Evolutionary conservation across 1,284 basidiomycete genomes (phyloP), one percentile per base, ranked within the genome.

Genomic region (Spongiforma sp.): DNA sequence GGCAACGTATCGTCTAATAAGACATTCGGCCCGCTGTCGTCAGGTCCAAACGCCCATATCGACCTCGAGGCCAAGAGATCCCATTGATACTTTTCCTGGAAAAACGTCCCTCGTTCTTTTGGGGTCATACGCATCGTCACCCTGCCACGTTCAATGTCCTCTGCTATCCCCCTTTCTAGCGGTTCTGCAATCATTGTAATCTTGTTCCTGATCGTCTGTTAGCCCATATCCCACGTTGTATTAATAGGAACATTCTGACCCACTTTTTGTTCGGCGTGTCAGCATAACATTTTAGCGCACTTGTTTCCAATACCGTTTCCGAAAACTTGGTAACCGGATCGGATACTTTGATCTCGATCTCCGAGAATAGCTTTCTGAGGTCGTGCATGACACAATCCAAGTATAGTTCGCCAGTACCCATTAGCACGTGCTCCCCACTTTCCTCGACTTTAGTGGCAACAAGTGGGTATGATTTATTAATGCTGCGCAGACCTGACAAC

Each of bases 11-110:
- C 98, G 77, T 99, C 97, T 70, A 99, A 82, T 57, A 99, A 80
- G 62, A 98, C 87, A 78, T 99, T 99, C 4, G 98, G 89, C 0
- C 96, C 95, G 69, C 90, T 92, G 59, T 97, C 95, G 68, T 99
- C 96, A 8, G 98, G 97, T 28, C 98, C 98, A 79, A 99, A 99
- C n/a, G 96, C 95, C 98, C 98, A 99, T 80, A 99, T 97, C 73
- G 96, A 98, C 64, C 98, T 87, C 55, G 95, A 96, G 4, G 98
- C 97, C 66, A 99, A 86, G 73, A 99, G 78, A 81, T 99, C 98
- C 98, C 98, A 99, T 65, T 97, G 93, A 78, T 99, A 98, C 77
- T 95, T 96, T 74, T 94, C 90, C 79, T 98, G 90, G 79, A 99
- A 98, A 82, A 96, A 95, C 64, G 90, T 92, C 41, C 96, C 96